These are phyloP conservation scores for Pterocarpus macrocarpus DNA, from an alignment of 306 rosid species.

Conservation along the genomic window DNA sequence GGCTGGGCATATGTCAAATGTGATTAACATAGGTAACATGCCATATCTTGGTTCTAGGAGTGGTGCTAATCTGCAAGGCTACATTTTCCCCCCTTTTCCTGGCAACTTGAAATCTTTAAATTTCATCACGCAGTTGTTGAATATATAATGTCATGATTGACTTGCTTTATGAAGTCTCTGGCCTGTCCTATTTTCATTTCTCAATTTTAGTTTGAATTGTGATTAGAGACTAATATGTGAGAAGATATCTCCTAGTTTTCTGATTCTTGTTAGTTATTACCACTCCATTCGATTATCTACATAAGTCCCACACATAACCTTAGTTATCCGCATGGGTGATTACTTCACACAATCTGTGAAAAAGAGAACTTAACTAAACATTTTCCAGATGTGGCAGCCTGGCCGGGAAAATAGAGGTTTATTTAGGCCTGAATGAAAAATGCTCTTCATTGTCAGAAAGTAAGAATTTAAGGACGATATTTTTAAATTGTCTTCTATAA, in stretches of 20 bases:
- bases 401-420: background rate
- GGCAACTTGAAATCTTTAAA: conserved; percentile 16
- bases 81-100: background rate
- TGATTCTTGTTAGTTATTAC: conserved; percentile 20
- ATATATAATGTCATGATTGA: conserved; percentile 23
- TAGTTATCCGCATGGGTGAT: conserved; percentile 1
- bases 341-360: background rate
- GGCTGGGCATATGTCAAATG: conserved; percentile 7
- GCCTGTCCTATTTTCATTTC: conserved; percentile 1
- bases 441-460: background rate
- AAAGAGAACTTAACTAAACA: conserved; percentile 2
- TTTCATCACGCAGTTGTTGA: background rate
- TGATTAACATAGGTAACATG: conserved; percentile 13
- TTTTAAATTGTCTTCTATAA: background rate
- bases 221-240: background rate
- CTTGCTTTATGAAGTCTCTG: conserved; percentile 23
- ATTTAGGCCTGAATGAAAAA: background rate
- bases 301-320: background rate
- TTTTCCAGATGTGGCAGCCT: background rate
- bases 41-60: conserved; percentile 15
- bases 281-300: background rate
- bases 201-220: background rate
- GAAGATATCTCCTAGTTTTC: conserved; percentile 13
- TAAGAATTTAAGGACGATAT: conserved; percentile 2
- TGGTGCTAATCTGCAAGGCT: conserved; percentile 24